Evolutionary conservation across 805 yeast species (phyloP), one percentile per base, ranked within the genome.

Genomic region (Ogataea thermomethanolica): DNA sequence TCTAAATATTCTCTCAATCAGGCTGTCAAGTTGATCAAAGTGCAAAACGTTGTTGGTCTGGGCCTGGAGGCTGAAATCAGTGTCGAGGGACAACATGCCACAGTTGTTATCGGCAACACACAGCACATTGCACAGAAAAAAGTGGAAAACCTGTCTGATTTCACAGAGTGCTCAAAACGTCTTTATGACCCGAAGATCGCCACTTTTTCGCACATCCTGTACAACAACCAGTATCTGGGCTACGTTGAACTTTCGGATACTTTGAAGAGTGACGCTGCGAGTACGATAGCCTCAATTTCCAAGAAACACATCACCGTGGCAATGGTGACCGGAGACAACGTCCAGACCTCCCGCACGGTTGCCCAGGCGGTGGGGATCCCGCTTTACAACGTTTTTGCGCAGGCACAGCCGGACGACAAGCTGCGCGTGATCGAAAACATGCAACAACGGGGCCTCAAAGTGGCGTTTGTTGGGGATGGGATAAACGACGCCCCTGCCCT

Each of bases 401-500:
- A 81, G 44, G 78, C 87, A 2, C 68, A 83, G 1, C 98, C 98
- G 0, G 66, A 73, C 11, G 84, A 82, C 39, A 93, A 93, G 62
- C 80, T 86, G 41, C 73, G 73, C 23, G 70, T 87, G 25, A 78
- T 93, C 15, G 64, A 65, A 29, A 69, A 71, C 35, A 65, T 87
- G 40, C 85, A 81, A 54, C 60, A 54, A 11, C 43, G 37, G 17
- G 69, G 67, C 2, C 53, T 64, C 8, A 66, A 69, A 12, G 82
- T 93, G 29, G 91, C 90, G 5, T 89, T 95, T 70, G 82, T 93
- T 15, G 99, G 99, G 27, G 99, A 93, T 64, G 99, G 99, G 44
- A 86, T 93, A 50, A 93, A 93, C 61, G 99, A 93, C 59, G 95
- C 98, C 0, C 97, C 99, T 0, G 98, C 98, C 0, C 71, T 93